Base-by-base conservation (phyloP, 441 rosid genomes). In the Biscutella laevigata region DNA sequence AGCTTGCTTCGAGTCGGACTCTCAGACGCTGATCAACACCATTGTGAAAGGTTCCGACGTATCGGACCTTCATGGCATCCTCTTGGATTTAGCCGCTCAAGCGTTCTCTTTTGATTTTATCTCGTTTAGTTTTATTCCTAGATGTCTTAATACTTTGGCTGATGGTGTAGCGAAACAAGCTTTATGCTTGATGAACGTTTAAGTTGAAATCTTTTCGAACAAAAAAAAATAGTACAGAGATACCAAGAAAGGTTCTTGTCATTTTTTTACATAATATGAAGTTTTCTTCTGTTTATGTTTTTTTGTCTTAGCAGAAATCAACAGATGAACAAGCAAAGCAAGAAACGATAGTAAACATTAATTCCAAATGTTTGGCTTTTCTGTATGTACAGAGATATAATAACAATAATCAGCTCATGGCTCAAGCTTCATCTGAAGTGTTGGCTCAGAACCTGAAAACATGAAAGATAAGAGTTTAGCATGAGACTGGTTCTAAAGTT, bases 401-500 rank as follows among this genome's bases (percentile, higher is more conserved):
- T 26, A 14, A 33, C 44, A 28, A 44, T 26, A 27, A 65, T 27
- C 8, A 49, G 14, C 37, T 48, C 39, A 66, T 13, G 57, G 71
- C 44, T 66, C 71, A 45, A 66, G 61, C 66, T 66, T 66, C 71
- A 66, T 59, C 52, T 66, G 57, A 59, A 66, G 61, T 11, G 61
- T 53, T 59, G 71, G 51, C 59, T 66, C 71, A 59, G 71, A 66
- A 59, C 71, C 71, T 66, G 51, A n/a, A 45, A 59, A 57, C 45
- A 52, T 6, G 7, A 16, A n/a, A 20, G 2, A 51, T 11, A 29
- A 28, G 19, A 30, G 43, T 1, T 64, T 21, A 59, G n/a, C 35
- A 54, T 22, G 5, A 52, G 53, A 54, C 16, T 47, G 0, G 32
- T 39, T 47, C 52, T 12, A 1, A 9, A 4, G 21, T 16, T 38